These are phyloP conservation scores for Saccharum hybrid DNA, from an alignment of 202 grass and related monocot genomes.

Conservation along the genomic window DNA sequence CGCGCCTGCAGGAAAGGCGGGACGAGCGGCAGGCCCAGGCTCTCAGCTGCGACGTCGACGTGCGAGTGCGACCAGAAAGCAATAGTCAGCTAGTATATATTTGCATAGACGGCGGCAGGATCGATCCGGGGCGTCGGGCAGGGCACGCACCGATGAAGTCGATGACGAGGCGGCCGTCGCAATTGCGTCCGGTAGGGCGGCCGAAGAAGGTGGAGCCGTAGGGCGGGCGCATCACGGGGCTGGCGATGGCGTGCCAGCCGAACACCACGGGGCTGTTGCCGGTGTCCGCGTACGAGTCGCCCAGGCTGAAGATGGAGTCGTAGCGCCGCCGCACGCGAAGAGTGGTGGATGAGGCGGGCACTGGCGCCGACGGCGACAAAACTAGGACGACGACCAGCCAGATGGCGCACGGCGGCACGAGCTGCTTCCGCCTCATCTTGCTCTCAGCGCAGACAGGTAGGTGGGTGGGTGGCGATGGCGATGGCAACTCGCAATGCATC, in stretches of 20 bases:
- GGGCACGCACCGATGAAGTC: conserved; percentile 67
- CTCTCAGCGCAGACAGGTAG: too few relatives aligned
- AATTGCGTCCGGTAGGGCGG: not conserved
- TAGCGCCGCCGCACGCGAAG: conserved; percentile 9
- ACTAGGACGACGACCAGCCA: too few relatives aligned
- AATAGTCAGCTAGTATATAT: too few relatives aligned
- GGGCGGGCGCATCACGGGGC: conserved; percentile 44
- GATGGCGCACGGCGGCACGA: too few relatives aligned
- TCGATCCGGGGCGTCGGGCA: not conserved
- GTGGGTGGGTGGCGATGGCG: too few relatives aligned
- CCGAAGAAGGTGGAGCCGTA: conserved; percentile 80
- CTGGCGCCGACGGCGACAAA: too few relatives aligned
- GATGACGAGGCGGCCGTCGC: conserved; percentile 51
- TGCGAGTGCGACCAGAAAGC: too few relatives aligned
- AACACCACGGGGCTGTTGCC: conserved; percentile 56
- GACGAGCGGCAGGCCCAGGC: conserved; percentile 58
- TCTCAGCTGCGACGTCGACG: conserved; percentile 47
- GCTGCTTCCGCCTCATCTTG: too few relatives aligned
- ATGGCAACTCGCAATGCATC: too few relatives aligned
- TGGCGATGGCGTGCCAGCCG: not conserved
- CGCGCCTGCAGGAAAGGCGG: conserved; percentile 51
- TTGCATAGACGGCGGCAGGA: too few relatives aligned
- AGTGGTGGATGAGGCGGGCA: not conserved
- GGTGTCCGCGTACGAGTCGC: conserved; percentile 73
- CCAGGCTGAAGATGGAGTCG: conserved; percentile 74